Percentiles rank a stretch among this genome's conserved stretches.
phyloP scores from a whole-genome alignment of 106 monocot species.

The Triglochin maritima region DNA sequence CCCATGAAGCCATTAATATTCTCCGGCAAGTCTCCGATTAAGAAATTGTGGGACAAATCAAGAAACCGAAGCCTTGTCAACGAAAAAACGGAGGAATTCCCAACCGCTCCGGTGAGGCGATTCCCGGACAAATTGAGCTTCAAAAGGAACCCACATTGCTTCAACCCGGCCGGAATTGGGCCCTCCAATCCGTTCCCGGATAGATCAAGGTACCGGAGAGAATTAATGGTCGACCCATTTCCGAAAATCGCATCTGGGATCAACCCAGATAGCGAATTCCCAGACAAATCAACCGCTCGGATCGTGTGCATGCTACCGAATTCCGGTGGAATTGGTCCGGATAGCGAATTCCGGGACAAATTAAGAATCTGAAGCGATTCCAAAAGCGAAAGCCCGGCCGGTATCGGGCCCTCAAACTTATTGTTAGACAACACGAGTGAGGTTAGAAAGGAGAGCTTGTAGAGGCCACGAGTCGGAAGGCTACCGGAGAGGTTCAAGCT shows the following conservation, averaged over 20 bases:
- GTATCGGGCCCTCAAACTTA: conserved; percentile 48
- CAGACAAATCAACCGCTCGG: conserved; percentile 47
- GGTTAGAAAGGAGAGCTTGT: conserved; percentile 29
- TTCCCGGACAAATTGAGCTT: conserved; percentile 61
- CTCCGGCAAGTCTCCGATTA: conserved; percentile 44
- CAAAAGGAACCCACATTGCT: conserved; percentile 37
- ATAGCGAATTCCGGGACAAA: conserved; percentile 41
- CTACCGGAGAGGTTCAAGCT: conserved; percentile 48
- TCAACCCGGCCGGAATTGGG: conserved; percentile 27
- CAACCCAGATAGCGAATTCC: conserved; percentile 42
- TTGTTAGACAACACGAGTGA: conserved; percentile 40
- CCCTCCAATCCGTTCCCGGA: conserved; percentile 47
- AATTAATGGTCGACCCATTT: conserved; percentile 9
- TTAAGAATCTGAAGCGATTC: conserved; percentile 27
- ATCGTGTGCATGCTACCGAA: conserved; percentile 18
- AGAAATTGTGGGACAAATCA: conserved; percentile 51
- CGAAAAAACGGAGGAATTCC: conserved; percentile 27
- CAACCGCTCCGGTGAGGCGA: conserved; percentile 41
- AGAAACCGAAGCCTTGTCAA: conserved; percentile 41
- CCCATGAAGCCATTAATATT: conserved; percentile 31
- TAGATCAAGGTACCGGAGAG: conserved; percentile 45
- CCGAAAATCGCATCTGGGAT: conserved; percentile 29
- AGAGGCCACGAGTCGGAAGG: conserved; percentile 31
- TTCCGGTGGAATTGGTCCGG: conserved; percentile 37
- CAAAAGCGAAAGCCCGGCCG: conserved; percentile 31